These are phyloP conservation scores for Thielaviopsis ethacetica DNA, from an alignment of 2,329 filamentous ascomycete species.

Conservation along the genomic window DNA sequence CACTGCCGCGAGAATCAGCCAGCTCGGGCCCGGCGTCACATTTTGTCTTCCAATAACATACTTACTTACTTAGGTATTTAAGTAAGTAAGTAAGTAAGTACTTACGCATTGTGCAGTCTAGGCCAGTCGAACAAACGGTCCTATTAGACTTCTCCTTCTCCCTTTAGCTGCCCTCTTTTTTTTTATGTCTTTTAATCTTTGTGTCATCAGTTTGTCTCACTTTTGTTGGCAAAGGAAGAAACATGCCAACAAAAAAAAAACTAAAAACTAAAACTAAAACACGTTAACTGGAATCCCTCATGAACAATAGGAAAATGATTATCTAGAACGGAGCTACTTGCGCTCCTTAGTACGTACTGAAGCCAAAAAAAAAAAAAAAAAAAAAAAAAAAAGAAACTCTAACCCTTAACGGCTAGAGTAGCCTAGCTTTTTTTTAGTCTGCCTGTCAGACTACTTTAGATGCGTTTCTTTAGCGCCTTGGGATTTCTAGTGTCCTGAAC, in stretches of 20 bases:
- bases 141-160: background rate
- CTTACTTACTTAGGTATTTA: too few species aligned
- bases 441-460: background rate
- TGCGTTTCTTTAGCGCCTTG: background rate
- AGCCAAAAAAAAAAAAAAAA: background rate
- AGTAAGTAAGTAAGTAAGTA: too few species aligned
- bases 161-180: background rate
- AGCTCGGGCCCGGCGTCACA: too few species aligned
- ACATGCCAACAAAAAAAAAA: background rate
- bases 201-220: background rate
- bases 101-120: too few species aligned
- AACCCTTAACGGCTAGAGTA: background rate
- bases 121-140: too few species aligned
- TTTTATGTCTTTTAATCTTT: constrained; percentile 2
- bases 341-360: too few species aligned
- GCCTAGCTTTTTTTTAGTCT: too few species aligned
- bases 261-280: too few species aligned
- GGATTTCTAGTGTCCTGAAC: too few species aligned
- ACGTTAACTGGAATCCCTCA: background rate
- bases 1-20: too few species aligned
- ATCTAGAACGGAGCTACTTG: too few species aligned
- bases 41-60: background rate
- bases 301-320: too few species aligned
- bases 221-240: background rate
- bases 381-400: background rate